Base-by-base conservation (phyloP, 768 basidiomycete species). In the Amanita exitialis region DNA sequence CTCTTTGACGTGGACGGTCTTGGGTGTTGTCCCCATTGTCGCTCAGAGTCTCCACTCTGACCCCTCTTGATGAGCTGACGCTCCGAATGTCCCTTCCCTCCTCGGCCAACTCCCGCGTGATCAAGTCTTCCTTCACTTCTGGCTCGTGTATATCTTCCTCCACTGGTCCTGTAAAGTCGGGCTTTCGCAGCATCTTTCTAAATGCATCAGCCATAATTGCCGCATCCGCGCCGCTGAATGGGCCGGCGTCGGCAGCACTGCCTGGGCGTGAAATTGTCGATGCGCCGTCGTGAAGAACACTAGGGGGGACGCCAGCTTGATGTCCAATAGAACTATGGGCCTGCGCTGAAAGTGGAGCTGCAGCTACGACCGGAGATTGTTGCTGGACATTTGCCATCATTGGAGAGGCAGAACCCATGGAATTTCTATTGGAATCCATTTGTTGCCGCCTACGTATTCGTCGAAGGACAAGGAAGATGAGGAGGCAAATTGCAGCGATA, bases 181-280 rank as follows among this genome's bases (percentile, higher is more conserved):
- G 91, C 64, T 91, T 91, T 63, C 91, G 76, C 61, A 95, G 70
- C 56, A 86, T 87, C 64, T 86, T 81, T 59, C 92, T 75, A 69
- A 94, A 95, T 5, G 92, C 92, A 69, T 90, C 84, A 36, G 91
- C 90, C 81, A 94, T 89, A 62, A 92, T 87, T 35, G 88, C 89
- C 48, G 92, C 92, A 65, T 95, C 91, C 18, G 86, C 83, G 16
- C 80, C 83, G 41, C 83, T 84, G 66, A 93, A 85, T 8, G 82
- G 84, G 9, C 78, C 86, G 38, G 79, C 70, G 49, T 83, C 82
- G 48, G 80, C 78, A 43, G 75, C 70, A 36, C 79, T 80, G 35
- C 76, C 77, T 7, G 75, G 64, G 44, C 77, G 73, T 27, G 83
- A 86, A 43, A 82, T 78, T 6, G 80, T 82, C 43, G 88, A 90